Evolutionary conservation across 305 asterid species (phyloP), one percentile per base, ranked within the genome.

Genomic region (Andrographis paniculata): DNA sequence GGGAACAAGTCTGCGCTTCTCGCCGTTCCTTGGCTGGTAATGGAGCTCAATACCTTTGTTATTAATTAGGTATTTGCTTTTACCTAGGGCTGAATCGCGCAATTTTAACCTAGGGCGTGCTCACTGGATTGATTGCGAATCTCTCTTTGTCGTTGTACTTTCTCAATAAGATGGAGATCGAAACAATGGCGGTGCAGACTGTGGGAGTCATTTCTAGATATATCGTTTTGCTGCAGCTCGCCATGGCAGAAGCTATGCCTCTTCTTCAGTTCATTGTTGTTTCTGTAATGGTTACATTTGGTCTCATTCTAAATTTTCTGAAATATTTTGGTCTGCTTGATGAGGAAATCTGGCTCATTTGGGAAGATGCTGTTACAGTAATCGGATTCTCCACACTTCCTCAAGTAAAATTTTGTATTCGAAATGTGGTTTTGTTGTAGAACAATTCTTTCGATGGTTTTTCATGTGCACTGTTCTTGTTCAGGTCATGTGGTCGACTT

Each of bases 401-500:
- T 12, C 99, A 86, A 59, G 99, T 91, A 70, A 73, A 52, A 27
- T 30, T 40, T 13, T 41, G 23, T 28, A 9, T 24, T 20, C 17
- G 23, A 20, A 28, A 47, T 28, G 33, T 12, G 31, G 36, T 14
- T n/a, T 62, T 11, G 33, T 17, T 31, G n/a, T n/a, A n/a, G n/a
- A n/a, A n/a, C n/a, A 41, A 17, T 33, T 15, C 22, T 21, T 23
- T 52, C 45, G 27, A 39, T 37, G 37, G 50, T 55, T 22, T 23
- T 61, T 4, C 3, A 30, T n/a, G 16, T 48, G 22, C 35, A 28
- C 55, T 35, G 24, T 54, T n/a, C n/a, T 52, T 56, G 54, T 66
- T 54, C 77, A 92, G 95, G 95, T 92, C 65, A 92, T 87, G 94
- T 92, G 99, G 97, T 92, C 99, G 35, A 92, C 99, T 17, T 87